These are phyloP conservation scores for Ceratobasidium sp. DNA, from an alignment of 1,284 basidiomycete species.

Conservation along the genomic window DNA sequence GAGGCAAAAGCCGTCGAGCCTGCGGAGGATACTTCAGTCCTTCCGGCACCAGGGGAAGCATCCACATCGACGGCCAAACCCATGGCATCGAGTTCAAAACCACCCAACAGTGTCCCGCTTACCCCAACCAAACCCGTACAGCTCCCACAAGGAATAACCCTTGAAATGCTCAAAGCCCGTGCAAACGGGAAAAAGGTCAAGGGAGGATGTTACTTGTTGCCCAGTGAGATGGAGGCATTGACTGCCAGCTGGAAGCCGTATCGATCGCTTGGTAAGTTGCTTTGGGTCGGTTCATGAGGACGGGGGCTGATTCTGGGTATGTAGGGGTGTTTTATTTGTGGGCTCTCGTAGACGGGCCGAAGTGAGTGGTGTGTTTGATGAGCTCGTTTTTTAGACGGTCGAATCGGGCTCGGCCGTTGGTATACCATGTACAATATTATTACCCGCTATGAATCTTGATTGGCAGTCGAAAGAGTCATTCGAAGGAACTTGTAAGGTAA, in stretches of 20 bases:
- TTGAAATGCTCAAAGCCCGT: constrained; percentile 66
- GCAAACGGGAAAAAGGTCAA: constrained; percentile 81
- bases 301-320: neutral
- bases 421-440: no score
- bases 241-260: constrained; percentile 81
- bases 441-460: no score
- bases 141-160: constrained; percentile 67
- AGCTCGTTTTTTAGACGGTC: no score
- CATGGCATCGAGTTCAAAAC: constrained; percentile 53
- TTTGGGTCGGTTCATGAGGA: neutral
- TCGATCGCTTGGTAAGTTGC: constrained; percentile 67
- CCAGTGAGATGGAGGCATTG: constrained; percentile 79
- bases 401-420: no score
- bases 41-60: constrained; percentile 36
- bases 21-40: constrained; percentile 21
- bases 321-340: neutral
- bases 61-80: constrained; percentile 1
- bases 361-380: no score
- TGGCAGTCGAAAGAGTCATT: no score
- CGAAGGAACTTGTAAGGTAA: no score
- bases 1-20: constrained; percentile 44
- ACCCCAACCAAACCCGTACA: constrained; percentile 52
- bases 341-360: neutral
- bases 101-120: constrained; percentile 43
- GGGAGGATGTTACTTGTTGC: constrained; percentile 71